phyloP scores from a whole-genome alignment of 305 asterid species.

The Fraxinus floribunda region DNA sequence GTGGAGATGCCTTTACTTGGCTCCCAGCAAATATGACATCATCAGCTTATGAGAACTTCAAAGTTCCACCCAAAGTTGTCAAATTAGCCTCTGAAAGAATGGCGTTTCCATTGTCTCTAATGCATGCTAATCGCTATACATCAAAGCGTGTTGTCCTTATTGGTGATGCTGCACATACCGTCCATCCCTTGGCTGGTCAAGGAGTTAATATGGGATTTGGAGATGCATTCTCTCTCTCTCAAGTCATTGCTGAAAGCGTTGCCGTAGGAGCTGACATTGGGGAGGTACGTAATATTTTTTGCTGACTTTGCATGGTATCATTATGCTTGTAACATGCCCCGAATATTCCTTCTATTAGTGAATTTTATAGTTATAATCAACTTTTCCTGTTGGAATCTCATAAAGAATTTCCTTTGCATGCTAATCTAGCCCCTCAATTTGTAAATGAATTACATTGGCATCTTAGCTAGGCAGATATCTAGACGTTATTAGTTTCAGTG shows the following conservation, averaged over 20 bases:
- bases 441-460: neutral
- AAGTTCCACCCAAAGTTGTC: conserved; percentile 66
- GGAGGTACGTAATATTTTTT: conserved; percentile 53
- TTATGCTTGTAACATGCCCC: neutral
- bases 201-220: conserved; percentile 98
- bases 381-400: neutral
- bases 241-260: conserved; percentile 75
- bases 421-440: neutral
- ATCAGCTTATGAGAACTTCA: conserved; percentile 61
- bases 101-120: conserved; percentile 92
- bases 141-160: conserved; percentile 61
- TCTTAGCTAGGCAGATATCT: neutral
- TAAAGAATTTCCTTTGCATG: neutral
- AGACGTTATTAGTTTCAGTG: neutral
- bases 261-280: conserved; percentile 95
- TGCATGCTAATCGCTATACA: conserved; percentile 71
- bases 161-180: conserved; percentile 98
- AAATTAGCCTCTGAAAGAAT: conserved; percentile 70
- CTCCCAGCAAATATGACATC: conserved; percentile 38
- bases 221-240: conserved; percentile 71
- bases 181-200: conserved; percentile 99
- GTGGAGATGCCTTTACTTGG: conserved; percentile 53
- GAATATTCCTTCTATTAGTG: neutral
- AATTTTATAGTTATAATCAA: neutral
- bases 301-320: neutral